Percentiles rank a stretch among this genome's conserved stretches.
phyloP scores from a whole-genome alignment of 106 monocot genomes.

The Posidonia australis region DNA sequence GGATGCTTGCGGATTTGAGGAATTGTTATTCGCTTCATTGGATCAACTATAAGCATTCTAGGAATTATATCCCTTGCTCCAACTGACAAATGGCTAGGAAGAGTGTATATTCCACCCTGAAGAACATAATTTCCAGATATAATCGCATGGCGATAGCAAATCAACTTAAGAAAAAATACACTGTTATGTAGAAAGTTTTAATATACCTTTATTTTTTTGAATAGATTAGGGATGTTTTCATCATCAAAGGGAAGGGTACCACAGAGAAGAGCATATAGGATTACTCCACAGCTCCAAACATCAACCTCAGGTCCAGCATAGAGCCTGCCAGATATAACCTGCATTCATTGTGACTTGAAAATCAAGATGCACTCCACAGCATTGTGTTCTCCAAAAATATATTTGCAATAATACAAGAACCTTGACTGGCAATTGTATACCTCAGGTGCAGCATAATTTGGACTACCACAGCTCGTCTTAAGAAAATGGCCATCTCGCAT shows the following conservation, averaged over 20 bases:
- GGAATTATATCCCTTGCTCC: conserved; percentile 26
- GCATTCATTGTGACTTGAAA: background rate
- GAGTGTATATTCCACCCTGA: conserved; percentile 25
- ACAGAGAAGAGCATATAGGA: conserved; percentile 24
- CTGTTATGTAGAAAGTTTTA: background rate
- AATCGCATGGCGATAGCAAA: background rate
- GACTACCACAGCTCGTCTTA: conserved; percentile 26
- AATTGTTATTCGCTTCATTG: conserved; percentile 21
- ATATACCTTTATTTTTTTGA: conserved; percentile 23
- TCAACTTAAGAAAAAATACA: background rate
- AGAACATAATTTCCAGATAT: background rate
- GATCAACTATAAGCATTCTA: conserved; percentile 27
- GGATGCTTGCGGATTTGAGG: conserved; percentile 21
- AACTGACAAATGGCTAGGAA: conserved; percentile 23
- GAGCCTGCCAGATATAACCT: conserved; percentile 26
- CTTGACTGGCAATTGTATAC: background rate
- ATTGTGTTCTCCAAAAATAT: background rate
- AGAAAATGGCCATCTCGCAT: conserved; percentile 29
- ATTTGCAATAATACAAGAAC: background rate
- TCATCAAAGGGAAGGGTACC: conserved; percentile 27
- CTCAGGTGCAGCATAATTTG: conserved; percentile 29
- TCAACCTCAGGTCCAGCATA: conserved; percentile 30
- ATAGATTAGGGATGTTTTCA: conserved; percentile 27
- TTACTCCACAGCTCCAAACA: conserved; percentile 29
- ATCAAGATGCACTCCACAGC: background rate